Percentiles rank a stretch among this genome's conserved stretches.
These are phyloP conservation scores for Cyclotella cryptica DNA, from an alignment of 108 stramenopile genomes.

Conservation along the genomic window DNA sequence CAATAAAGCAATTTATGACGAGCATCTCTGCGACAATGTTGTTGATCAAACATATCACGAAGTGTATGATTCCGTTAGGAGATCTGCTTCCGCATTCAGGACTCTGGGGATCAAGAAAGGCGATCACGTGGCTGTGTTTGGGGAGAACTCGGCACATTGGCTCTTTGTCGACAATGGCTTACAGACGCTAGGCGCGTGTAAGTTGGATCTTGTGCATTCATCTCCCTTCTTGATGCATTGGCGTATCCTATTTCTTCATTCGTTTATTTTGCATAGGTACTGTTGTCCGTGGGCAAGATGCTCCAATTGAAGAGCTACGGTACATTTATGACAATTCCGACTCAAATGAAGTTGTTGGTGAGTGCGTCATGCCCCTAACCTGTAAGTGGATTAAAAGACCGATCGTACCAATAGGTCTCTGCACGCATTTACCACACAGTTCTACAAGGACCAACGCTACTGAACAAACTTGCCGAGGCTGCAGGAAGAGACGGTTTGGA, in stretches of 20 bases:
- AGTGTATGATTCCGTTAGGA: conserved; percentile 8
- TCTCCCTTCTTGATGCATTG: neutral
- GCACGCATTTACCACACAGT: neutral
- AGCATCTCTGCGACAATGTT: conserved; percentile 35
- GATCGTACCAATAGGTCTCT: too few species aligned
- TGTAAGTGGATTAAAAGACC: neutral
- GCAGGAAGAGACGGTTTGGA: conserved; percentile 24
- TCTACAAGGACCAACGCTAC: conserved; percentile 31
- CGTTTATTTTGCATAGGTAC: conserved; percentile 2
- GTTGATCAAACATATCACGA: conserved; percentile 25
- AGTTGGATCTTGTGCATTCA: neutral
- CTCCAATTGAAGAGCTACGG: conserved; percentile 42
- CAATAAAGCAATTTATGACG: conserved; percentile 34
- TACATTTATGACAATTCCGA: conserved; percentile 46
- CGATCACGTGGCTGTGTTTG: conserved; percentile 45
- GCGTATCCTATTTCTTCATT: neutral
- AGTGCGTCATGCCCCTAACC: neutral
- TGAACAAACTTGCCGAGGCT: conserved; percentile 37
- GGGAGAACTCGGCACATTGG: conserved; percentile 44
- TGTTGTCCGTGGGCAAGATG: conserved; percentile 46
- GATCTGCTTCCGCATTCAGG: conserved; percentile 27
- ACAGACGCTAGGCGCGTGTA: conserved; percentile 17
- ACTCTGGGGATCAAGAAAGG: conserved; percentile 30
- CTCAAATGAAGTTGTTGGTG: conserved; percentile 25
- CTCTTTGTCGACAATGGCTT: conserved; percentile 36